These are phyloP conservation scores for Ichthyophthirius multifiliis DNA, from an alignment of 169 alveolate species.

Conservation along the genomic window DNA sequence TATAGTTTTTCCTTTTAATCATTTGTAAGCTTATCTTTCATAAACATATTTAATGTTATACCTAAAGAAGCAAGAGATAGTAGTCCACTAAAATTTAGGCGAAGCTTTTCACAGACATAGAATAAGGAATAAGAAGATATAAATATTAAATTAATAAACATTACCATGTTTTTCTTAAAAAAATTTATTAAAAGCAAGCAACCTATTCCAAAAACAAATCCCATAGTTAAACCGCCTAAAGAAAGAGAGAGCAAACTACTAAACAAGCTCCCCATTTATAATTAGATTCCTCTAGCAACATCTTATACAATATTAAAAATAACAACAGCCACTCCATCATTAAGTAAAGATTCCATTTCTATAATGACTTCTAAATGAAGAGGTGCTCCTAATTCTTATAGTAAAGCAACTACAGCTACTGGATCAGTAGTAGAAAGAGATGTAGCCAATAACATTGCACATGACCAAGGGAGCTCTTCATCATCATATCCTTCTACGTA, in stretches of 20 bases:
- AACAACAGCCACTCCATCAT: slow-evolving; percentile 59
- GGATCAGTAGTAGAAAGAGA: slow-evolving; percentile 56
- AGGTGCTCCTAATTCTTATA: slow-evolving; percentile 55
- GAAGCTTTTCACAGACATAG: not conserved
- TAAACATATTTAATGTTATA: slow-evolving; percentile 40
- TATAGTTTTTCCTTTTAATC: slow-evolving; percentile 21
- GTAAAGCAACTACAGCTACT: slow-evolving; percentile 56
- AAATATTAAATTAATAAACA: too few relatives aligned
- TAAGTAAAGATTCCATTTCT: slow-evolving; percentile 47
- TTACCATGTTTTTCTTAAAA: not conserved
- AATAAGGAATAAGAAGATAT: not conserved
- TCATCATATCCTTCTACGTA: not conserved
- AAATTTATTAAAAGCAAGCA: not conserved
- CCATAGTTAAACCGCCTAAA: slow-evolving; percentile 43
- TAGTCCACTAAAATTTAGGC: slow-evolving; percentile 34
- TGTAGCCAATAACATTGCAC: slow-evolving; percentile 39
- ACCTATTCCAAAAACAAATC: slow-evolving; percentile 9
- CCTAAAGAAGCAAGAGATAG: slow-evolving; percentile 43
- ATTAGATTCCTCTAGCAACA: slow-evolving; percentile 28
- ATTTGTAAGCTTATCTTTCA: slow-evolving; percentile 28
- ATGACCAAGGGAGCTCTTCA: not conserved
- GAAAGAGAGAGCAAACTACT: slow-evolving; percentile 24
- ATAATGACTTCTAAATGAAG: slow-evolving; percentile 30
- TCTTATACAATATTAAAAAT: slow-evolving; percentile 26
- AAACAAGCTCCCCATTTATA: slow-evolving; percentile 10